phyloP scores from a whole-genome alignment of 306 rosid species.

The Cucumis melo region DNA sequence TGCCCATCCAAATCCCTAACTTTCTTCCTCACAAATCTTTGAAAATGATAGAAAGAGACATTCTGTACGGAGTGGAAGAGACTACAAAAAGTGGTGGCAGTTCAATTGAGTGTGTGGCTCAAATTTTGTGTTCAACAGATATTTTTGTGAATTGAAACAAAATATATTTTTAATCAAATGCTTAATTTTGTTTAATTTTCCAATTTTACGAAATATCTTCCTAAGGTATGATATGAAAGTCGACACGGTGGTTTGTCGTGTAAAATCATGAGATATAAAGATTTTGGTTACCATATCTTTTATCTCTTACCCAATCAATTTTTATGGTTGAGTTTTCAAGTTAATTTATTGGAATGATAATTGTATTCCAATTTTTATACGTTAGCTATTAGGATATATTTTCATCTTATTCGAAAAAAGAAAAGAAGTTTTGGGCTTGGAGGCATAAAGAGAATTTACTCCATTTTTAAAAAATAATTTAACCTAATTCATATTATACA shows the following conservation, averaged over 20 bases:
- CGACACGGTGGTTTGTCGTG: too few relatives aligned
- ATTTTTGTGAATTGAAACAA: neutral
- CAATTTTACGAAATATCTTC: neutral
- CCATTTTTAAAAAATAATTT: too few relatives aligned
- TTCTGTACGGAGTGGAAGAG: neutral
- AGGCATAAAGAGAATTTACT: too few relatives aligned
- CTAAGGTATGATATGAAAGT: too few relatives aligned
- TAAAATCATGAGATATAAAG: too few relatives aligned
- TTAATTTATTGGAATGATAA: too few relatives aligned
- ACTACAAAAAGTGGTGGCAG: neutral
- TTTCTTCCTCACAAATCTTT: neutral
- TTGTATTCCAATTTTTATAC: too few relatives aligned
- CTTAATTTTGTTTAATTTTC: neutral
- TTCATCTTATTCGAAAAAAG: too few relatives aligned
- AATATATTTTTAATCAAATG: neutral
- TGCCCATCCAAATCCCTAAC: neutral
- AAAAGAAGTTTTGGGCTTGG: too few relatives aligned
- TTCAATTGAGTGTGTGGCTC: neutral
- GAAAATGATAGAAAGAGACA: neutral
- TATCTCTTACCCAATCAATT: too few relatives aligned
- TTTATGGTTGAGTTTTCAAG: neutral
- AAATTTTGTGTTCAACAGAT: neutral
- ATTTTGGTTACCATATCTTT: neutral
- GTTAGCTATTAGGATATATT: too few relatives aligned
- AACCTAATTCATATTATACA: too few relatives aligned